phyloP scores from a whole-genome alignment of 129 eudicot species.

The Cynara cardunculus region DNA sequence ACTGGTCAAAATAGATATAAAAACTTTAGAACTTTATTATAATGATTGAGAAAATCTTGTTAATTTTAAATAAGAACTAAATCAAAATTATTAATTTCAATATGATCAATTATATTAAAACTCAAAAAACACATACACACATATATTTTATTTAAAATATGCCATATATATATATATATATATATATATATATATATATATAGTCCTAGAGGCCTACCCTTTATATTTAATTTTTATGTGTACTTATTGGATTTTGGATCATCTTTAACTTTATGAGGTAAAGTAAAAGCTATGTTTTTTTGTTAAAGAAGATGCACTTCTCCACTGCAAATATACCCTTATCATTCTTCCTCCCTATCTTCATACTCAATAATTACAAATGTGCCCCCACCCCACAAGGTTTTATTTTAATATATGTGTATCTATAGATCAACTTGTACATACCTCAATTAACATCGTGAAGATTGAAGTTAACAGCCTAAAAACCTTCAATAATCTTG shows the following conservation, averaged over 20 bases:
- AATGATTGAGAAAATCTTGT: neutral
- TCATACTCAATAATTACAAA: conserved; percentile 11
- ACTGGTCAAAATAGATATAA: neutral
- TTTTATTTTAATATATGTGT: neutral
- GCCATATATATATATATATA: too few species aligned
- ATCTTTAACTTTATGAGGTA: conserved; percentile 63
- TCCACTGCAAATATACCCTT: conserved; percentile 28
- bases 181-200: too few species aligned
- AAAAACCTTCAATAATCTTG: neutral
- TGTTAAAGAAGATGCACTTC: conserved; percentile 51
- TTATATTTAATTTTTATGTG: neutral
- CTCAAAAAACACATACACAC: too few species aligned
- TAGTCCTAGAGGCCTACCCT: conserved; percentile 8
- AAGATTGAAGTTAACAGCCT: neutral
- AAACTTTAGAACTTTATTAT: neutral
- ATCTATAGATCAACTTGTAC: neutral
- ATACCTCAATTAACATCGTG: neutral
- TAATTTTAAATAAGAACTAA: neutral
- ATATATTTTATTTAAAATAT: too few species aligned
- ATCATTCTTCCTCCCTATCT: conserved; percentile 13
- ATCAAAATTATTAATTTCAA: neutral
- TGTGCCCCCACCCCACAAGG: neutral
- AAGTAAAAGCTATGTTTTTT: conserved; percentile 54
- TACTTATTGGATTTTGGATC: conserved; percentile 40
- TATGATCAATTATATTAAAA: neutral